Evolutionary conservation across 73 alveolate species (phyloP).

Genomic region (Paramecium biaurelia): DNA sequence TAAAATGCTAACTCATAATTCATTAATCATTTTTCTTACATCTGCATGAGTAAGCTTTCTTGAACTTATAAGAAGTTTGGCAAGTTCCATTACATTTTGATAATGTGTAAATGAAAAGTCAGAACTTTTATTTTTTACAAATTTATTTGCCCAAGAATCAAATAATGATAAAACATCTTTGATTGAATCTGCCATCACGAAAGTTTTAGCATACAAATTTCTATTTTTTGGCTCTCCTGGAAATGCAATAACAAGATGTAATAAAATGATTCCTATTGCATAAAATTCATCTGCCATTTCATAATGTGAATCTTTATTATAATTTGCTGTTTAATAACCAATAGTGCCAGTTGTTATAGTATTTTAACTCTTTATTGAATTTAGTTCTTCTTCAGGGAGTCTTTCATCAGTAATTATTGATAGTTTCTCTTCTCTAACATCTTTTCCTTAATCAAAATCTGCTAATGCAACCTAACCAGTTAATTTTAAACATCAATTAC

Average conservation of each 20-base stretch:
- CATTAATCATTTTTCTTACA: slow-evolving; percentile 33
- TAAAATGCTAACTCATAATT: neutral
- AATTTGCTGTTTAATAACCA: slow-evolving; percentile 47
- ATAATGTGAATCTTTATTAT: slow-evolving; percentile 33
- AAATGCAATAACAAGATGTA: slow-evolving; percentile 41
- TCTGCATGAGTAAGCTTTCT: slow-evolving; percentile 1
- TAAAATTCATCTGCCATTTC: slow-evolving; percentile 56
- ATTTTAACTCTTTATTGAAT: slow-evolving; percentile 1
- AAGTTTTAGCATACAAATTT: slow-evolving; percentile 36
- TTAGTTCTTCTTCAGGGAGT: slow-evolving; percentile 38
- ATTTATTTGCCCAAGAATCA: slow-evolving; percentile 33
- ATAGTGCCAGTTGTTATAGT: slow-evolving; percentile 41
- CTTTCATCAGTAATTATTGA: slow-evolving; percentile 28
- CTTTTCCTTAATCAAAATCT: slow-evolving; percentile 52
- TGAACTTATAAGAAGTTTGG: slow-evolving; percentile 2
- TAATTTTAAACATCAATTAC: neutral
- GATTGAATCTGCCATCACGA: neutral
- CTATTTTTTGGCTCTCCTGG: slow-evolving; percentile 51
- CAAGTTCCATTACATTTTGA: neutral
- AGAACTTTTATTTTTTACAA: slow-evolving; percentile 31
- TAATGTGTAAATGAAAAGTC: slow-evolving; percentile 31
- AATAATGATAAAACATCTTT: slow-evolving; percentile 4
- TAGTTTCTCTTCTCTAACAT: slow-evolving; percentile 35
- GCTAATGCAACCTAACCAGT: slow-evolving; percentile 31
- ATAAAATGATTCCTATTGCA: slow-evolving; percentile 24